These are phyloP conservation scores for Keithomyces neogunnii DNA, from an alignment of 2,329 filamentous ascomycete species.

Conservation along the genomic window DNA sequence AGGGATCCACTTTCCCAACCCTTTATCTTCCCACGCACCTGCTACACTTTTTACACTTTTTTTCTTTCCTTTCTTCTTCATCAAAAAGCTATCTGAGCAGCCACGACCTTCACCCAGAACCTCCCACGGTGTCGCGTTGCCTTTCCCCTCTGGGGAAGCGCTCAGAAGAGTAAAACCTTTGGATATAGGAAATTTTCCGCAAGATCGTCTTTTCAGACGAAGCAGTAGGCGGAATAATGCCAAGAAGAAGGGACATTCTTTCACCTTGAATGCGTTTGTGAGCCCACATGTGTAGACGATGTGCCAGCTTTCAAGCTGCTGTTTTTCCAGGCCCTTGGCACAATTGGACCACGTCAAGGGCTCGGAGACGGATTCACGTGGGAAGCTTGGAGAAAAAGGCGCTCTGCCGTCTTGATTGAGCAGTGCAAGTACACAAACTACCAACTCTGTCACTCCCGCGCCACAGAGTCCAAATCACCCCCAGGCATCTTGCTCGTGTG, in stretches of 20 bases:
- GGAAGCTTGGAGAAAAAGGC: not conserved
- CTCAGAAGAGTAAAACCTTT: conserved; percentile 53
- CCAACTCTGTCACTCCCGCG: conserved; percentile 10
- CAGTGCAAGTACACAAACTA: not conserved
- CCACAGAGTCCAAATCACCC: conserved; percentile 10
- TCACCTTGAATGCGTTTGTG: not conserved
- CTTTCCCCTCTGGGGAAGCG: conserved; percentile 41
- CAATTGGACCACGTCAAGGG: no score
- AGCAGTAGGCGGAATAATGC: conserved; percentile 45
- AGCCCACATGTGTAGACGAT: not conserved
- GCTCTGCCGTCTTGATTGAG: not conserved
- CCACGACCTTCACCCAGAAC: conserved; percentile 53
- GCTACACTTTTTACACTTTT: conserved; percentile 22
- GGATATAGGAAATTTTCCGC: conserved; percentile 56
- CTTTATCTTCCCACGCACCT: conserved; percentile 16
- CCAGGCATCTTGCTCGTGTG: conserved; percentile 33
- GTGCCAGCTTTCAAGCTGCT: no score
- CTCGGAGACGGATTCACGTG: not conserved
- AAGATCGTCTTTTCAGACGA: conserved; percentile 22
- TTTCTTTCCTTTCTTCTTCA: conserved; percentile 39
- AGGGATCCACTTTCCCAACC: conserved; percentile 1
- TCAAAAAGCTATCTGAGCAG: conserved; percentile 57
- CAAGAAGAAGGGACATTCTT: conserved; percentile 49
- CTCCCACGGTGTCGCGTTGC: conserved; percentile 54
- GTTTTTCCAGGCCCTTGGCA: no score